These are phyloP conservation scores for Eucalyptus regnans DNA, from an alignment of 345 rosid genomes.

Conservation along the genomic window DNA sequence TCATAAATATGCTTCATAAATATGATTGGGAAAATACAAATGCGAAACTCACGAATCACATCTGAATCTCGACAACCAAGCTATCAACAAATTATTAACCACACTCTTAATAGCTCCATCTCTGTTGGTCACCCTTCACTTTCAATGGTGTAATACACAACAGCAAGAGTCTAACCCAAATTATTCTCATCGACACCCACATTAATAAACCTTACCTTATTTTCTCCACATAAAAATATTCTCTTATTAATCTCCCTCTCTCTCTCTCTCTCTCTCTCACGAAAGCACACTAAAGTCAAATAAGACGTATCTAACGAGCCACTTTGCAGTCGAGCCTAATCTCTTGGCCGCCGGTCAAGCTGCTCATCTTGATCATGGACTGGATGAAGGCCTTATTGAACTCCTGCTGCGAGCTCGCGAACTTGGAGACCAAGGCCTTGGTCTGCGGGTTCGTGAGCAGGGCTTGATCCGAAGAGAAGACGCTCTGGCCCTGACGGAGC, in stretches of 20 bases:
- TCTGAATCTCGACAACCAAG: neutral
- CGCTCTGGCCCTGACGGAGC: conserved; percentile 51
- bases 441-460: conserved; percentile 39
- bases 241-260: conserved; percentile 12
- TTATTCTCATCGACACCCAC: neutral
- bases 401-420: conserved; percentile 28
- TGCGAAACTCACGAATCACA: neutral
- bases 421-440: conserved; percentile 39
- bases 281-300: neutral
- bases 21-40: neutral
- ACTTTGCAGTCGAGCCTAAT: conserved; percentile 63
- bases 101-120: neutral
- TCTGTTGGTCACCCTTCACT: neutral
- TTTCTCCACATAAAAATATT: neutral
- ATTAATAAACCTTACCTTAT: neutral
- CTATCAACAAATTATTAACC: neutral
- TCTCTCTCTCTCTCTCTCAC: neutral
- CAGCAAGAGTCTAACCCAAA: neutral
- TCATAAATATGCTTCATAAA: neutral
- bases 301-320: conserved; percentile 1
- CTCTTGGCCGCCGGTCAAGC: conserved; percentile 62
- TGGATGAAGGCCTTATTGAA: conserved; percentile 51
- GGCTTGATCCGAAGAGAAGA: conserved; percentile 79
- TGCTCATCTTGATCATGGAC: conserved; percentile 85
- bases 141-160: neutral